Percentiles rank a stretch among this genome's conserved stretches.
Evolutionary conservation across 768 basidiomycete species (phyloP).

Genomic region (Termitomyces sp.): DNA sequence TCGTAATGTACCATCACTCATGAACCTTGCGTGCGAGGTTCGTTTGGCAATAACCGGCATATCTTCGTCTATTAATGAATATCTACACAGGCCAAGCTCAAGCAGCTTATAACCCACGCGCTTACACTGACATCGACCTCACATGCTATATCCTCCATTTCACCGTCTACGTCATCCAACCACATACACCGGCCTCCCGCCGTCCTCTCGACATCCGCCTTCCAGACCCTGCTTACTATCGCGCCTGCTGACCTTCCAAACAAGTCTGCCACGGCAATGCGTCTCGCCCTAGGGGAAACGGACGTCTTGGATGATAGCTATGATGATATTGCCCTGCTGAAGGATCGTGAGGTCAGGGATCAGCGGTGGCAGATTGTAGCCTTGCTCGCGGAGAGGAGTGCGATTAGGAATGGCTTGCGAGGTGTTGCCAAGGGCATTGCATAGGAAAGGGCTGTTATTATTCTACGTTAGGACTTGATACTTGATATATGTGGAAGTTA

Average conservation of each 20-base stretch:
- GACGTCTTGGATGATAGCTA: constrained; percentile 47
- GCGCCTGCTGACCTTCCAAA: constrained; percentile 77
- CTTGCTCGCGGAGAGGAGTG: constrained; percentile 65
- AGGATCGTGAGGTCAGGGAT: constrained; percentile 61
- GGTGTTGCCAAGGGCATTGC: constrained; percentile 11
- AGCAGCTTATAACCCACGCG: constrained; percentile 78
- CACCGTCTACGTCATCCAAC: constrained; percentile 42
- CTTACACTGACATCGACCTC: constrained; percentile 72
- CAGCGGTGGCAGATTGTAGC: constrained; percentile 76
- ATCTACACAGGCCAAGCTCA: constrained; percentile 61
- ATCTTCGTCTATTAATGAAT: neutral
- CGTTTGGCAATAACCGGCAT: constrained; percentile 7
- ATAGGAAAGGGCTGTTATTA: neutral
- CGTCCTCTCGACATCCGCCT: constrained; percentile 61
- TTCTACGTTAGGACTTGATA: neutral
- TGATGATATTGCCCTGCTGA: constrained; percentile 45
- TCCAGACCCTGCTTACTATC: constrained; percentile 73
- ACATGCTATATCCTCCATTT: constrained; percentile 71
- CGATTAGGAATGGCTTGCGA: constrained; percentile 45
- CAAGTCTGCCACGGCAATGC: constrained; percentile 71
- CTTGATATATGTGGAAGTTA: neutral
- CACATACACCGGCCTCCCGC: constrained; percentile 30
- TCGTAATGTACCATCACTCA: constrained; percentile 57
- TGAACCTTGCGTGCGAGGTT: constrained; percentile 78
- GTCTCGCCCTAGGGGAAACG: constrained; percentile 52